A percentile compares a stretch with the other conserved stretches of the same genome.
Evolutionary conservation across 768 basidiomycete species (phyloP).

Genomic region (Lactifluus pinguis): DNA sequence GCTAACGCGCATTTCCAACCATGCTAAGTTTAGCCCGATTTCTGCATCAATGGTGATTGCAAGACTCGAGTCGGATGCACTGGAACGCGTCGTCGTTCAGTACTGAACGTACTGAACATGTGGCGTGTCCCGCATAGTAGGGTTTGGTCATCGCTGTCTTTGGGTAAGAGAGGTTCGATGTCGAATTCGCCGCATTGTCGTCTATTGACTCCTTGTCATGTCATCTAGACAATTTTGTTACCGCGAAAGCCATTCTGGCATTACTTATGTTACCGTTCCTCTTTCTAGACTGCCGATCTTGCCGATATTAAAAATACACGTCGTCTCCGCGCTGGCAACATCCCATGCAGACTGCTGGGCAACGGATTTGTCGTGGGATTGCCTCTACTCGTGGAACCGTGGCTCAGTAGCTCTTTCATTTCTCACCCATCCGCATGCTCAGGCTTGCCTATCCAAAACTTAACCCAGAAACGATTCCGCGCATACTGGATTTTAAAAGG

Average conservation of each 20-base stretch:
- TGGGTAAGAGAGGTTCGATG: slow-evolving; percentile 11
- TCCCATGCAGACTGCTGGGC: slow-evolving; percentile 18
- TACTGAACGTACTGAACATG: not conserved
- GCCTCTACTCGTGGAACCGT: slow-evolving; percentile 18
- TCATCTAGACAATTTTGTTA: slow-evolving; percentile 21
- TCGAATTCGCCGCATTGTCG: not conserved
- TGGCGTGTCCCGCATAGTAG: slow-evolving; percentile 20
- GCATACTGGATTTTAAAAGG: not conserved
- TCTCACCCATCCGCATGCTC: slow-evolving; percentile 8
- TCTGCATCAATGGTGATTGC: slow-evolving; percentile 15
- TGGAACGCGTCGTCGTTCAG: slow-evolving; percentile 20
- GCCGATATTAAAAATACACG: slow-evolving; percentile 3
- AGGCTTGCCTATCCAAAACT: slow-evolving; percentile 6
- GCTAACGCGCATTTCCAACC: too few species aligned
- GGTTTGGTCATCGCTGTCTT: slow-evolving; percentile 22
- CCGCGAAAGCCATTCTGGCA: slow-evolving; percentile 13
- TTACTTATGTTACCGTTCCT: slow-evolving; percentile 13
- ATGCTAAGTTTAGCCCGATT: slow-evolving; percentile 1
- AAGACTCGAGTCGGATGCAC: slow-evolving; percentile 18
- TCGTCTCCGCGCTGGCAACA: slow-evolving; percentile 10
- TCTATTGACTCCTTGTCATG: not conserved
- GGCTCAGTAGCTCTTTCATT: slow-evolving; percentile 13
- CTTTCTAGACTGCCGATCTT: slow-evolving; percentile 15
- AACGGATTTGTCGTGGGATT: slow-evolving; percentile 17
- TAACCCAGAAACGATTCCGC: slow-evolving; percentile 13